phyloP scores from a whole-genome alignment of 495 filamentous ascomycete species.

The Saxophila tyrrhenica region DNA sequence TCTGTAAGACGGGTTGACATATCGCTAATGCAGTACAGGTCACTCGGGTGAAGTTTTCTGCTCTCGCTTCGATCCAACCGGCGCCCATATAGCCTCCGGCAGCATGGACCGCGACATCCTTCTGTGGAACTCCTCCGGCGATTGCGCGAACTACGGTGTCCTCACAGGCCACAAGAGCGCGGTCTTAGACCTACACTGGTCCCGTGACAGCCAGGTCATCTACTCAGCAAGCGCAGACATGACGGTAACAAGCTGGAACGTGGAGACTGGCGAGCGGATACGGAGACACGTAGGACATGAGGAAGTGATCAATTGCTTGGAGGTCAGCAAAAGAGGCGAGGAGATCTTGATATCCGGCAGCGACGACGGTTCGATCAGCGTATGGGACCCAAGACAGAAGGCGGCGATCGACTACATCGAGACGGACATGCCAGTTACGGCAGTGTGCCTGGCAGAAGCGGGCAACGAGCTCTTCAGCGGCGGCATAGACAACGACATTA shows the following conservation, averaged over 20 bases:
- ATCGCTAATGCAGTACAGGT: constrained; percentile 29
- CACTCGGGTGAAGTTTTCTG: constrained; percentile 77
- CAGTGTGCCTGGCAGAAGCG: constrained; percentile 78
- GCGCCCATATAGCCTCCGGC: constrained; percentile 82
- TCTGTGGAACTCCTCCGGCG: constrained; percentile 83
- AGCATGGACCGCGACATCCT: constrained; percentile 89
- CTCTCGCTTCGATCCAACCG: constrained; percentile 79
- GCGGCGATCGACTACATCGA: constrained; percentile 75
- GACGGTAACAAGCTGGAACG: constrained; percentile 88
- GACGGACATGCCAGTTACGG: constrained; percentile 87
- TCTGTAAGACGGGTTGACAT: neutral
- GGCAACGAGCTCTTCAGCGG: constrained; percentile 94
- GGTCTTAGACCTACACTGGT: constrained; percentile 89
- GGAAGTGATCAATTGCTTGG: constrained; percentile 82
- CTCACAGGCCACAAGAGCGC: constrained; percentile 83
- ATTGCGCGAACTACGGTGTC: constrained; percentile 86
- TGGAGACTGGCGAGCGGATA: constrained; percentile 77
- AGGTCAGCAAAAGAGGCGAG: constrained; percentile 76
- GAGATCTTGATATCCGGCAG: constrained; percentile 79
- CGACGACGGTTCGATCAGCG: constrained; percentile 84
- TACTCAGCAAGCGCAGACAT: constrained; percentile 91
- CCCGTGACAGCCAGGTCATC: constrained; percentile 77
- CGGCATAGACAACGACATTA: constrained; percentile 93
- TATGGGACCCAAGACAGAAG: constrained; percentile 95
- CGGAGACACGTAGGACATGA: constrained; percentile 87